Evolutionary conservation across 805 yeast species (phyloP).

Genomic region (Saccharomycopsis malanga): DNA sequence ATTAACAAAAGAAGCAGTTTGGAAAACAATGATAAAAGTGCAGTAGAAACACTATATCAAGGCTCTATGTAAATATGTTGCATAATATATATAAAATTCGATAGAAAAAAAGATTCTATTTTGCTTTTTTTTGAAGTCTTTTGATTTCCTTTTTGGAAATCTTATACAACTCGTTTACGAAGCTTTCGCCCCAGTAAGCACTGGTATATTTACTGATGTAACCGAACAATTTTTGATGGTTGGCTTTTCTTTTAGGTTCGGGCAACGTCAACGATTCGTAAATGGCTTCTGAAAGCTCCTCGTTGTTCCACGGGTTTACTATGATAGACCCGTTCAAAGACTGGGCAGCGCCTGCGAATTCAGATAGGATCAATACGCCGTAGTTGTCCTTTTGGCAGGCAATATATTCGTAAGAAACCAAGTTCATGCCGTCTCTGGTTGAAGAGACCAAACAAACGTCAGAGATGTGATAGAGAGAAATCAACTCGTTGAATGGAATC

Average conservation of each 20-base stretch:
- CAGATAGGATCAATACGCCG: conserved; percentile 84
- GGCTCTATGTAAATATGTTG: too few species aligned
- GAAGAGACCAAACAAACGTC: conserved; percentile 92
- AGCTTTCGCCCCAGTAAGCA: conserved; percentile 94
- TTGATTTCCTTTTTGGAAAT: conserved; percentile 20
- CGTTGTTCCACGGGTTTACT: conserved; percentile 98
- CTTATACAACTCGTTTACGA: conserved; percentile 75
- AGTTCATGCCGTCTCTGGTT: conserved; percentile 97
- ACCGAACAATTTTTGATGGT: conserved; percentile 75
- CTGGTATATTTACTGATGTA: conserved; percentile 93
- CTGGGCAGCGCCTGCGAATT: conserved; percentile 99
- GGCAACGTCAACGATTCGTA: conserved; percentile 82
- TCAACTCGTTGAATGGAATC: conserved; percentile 83
- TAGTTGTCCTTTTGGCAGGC: conserved; percentile 86
- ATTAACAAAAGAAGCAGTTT: too few species aligned
- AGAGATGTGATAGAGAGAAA: conserved; percentile 74
- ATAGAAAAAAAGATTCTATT: too few species aligned
- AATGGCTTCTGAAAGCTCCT: conserved; percentile 81
- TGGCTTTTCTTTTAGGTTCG: conserved; percentile 67
- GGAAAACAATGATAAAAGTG: too few species aligned
- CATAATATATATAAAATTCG: too few species aligned
- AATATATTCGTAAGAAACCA: conserved; percentile 92
- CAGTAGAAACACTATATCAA: too few species aligned
- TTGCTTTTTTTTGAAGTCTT: not conserved
- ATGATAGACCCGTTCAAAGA: conserved; percentile 88